A percentile compares a stretch with the other conserved stretches of the same genome.
Evolutionary conservation across 176 grass and related monocot genomes (phyloP).

Genomic region (Pontederia crassipes): DNA sequence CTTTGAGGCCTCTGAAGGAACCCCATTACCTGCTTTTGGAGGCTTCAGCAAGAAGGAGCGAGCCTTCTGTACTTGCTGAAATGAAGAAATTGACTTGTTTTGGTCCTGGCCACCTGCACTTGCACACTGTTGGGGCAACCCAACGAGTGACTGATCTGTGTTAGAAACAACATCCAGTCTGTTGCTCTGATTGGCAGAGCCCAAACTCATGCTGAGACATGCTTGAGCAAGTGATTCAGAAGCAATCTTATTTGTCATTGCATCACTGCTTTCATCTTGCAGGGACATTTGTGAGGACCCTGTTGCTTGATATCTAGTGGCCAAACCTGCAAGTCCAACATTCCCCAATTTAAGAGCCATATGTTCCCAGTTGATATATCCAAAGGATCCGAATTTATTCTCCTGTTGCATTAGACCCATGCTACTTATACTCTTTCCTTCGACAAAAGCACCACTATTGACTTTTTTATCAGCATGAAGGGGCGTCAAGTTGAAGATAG

Average conservation of each 20-base stretch:
- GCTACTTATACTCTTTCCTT: constrained; percentile 38
- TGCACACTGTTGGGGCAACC: constrained; percentile 35
- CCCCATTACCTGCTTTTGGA: constrained; percentile 43
- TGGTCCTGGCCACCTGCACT: constrained; percentile 50
- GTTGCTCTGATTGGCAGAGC: constrained; percentile 48
- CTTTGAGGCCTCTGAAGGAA: constrained; percentile 50
- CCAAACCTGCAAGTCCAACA: constrained; percentile 42
- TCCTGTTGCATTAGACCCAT: constrained; percentile 45
- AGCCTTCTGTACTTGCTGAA: constrained; percentile 63
- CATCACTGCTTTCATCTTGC: constrained; percentile 50
- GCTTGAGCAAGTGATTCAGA: constrained; percentile 56
- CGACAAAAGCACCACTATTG: constrained; percentile 35
- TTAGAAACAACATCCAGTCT: constrained; percentile 44
- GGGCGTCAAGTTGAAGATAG: constrained; percentile 29
- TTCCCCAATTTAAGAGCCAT: constrained; percentile 36
- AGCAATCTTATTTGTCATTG: constrained; percentile 41
- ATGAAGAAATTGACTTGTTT: constrained; percentile 31
- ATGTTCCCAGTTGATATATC: constrained; percentile 70
- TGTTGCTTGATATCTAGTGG: constrained; percentile 54
- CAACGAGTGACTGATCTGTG: constrained; percentile 35
- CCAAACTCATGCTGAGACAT: constrained; percentile 70
- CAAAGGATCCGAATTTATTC: constrained; percentile 38
- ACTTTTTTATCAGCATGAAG: constrained; percentile 36
- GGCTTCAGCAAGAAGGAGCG: constrained; percentile 48
- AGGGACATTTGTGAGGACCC: constrained; percentile 42